phyloP scores from a whole-genome alignment of 352 stramenopile genomes.

The Discostella stelligera region DNA sequence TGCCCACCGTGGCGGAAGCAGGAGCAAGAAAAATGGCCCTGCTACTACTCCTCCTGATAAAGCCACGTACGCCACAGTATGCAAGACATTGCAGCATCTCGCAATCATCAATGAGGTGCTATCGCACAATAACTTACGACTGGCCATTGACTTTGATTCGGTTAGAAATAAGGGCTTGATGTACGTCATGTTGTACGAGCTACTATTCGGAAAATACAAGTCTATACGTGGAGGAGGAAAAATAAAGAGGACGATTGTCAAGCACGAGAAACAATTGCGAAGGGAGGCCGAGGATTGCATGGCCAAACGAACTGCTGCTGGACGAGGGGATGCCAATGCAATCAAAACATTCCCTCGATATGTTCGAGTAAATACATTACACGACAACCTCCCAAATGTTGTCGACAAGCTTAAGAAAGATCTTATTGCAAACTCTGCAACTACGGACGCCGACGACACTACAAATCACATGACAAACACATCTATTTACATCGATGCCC shows the following conservation, averaged over 20 bases:
- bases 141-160: conserved; percentile 37
- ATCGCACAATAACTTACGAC: conserved; percentile 38
- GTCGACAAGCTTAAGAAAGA: conserved; percentile 57
- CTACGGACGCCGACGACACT: neutral
- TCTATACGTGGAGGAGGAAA: conserved; percentile 72
- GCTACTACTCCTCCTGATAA: conserved; percentile 17
- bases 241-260: conserved; percentile 75
- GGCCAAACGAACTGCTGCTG: conserved; percentile 6
- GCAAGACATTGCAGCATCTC: conserved; percentile 45
- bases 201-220: conserved; percentile 76
- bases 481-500: conserved; percentile 81
- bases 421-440: neutral
- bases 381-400: conserved; percentile 65
- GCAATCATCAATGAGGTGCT: conserved; percentile 42
- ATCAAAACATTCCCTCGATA: conserved; percentile 80
- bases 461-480: neutral
- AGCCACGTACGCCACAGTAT: conserved; percentile 43
- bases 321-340: neutral
- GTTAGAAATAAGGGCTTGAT: conserved; percentile 60
- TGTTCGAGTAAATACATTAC: conserved; percentile 91
- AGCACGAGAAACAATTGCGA: conserved; percentile 55
- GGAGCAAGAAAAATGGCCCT: conserved; percentile 17
- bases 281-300: conserved; percentile 30
- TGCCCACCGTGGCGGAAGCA: neutral
- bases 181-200: conserved; percentile 80